These are phyloP conservation scores for Metschnikowia shivogae DNA, from an alignment of 805 yeast genomes.

Conservation along the genomic window DNA sequence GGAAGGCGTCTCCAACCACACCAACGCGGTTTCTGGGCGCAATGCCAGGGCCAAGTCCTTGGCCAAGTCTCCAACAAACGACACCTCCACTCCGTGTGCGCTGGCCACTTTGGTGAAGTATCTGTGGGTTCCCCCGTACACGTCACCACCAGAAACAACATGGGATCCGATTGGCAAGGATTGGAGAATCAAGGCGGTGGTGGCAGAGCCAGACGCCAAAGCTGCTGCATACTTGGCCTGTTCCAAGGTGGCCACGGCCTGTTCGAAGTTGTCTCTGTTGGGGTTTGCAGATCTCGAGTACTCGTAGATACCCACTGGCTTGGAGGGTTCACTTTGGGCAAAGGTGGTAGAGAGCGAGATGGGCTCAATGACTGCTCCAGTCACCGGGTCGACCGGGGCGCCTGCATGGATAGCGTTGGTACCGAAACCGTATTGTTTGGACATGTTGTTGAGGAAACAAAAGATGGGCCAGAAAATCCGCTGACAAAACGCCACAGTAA, in stretches of 20 bases:
- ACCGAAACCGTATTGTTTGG: slow-evolving; percentile 48
- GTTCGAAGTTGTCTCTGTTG: slow-evolving; percentile 77
- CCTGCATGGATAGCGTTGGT: slow-evolving; percentile 87
- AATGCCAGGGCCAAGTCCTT: slow-evolving; percentile 54
- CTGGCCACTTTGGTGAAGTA: slow-evolving; percentile 82
- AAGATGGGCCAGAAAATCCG: not conserved
- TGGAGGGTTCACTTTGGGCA: slow-evolving; percentile 73
- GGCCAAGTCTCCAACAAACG: slow-evolving; percentile 63
- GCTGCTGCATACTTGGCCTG: slow-evolving; percentile 73
- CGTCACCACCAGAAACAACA: slow-evolving; percentile 77
- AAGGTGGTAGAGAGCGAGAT: slow-evolving; percentile 81
- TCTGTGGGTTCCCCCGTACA: slow-evolving; percentile 89
- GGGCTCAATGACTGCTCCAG: slow-evolving; percentile 87
- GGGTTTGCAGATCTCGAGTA: slow-evolving; percentile 86
- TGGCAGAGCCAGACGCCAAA: slow-evolving; percentile 81
- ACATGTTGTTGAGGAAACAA: not conserved
- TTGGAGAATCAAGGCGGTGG: slow-evolving; percentile 74
- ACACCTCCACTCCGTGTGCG: slow-evolving; percentile 68
- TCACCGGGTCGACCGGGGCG: slow-evolving; percentile 59
- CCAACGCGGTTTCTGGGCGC: slow-evolving; percentile 62
- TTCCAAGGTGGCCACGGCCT: slow-evolving; percentile 75
- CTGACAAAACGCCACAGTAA: slow-evolving; percentile 2
- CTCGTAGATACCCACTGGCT: slow-evolving; percentile 75
- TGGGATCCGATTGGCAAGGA: slow-evolving; percentile 68
- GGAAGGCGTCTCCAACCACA: slow-evolving; percentile 87